These are phyloP conservation scores for Boletus huronensis DNA, from an alignment of 768 basidiomycete genomes.

Conservation along the genomic window DNA sequence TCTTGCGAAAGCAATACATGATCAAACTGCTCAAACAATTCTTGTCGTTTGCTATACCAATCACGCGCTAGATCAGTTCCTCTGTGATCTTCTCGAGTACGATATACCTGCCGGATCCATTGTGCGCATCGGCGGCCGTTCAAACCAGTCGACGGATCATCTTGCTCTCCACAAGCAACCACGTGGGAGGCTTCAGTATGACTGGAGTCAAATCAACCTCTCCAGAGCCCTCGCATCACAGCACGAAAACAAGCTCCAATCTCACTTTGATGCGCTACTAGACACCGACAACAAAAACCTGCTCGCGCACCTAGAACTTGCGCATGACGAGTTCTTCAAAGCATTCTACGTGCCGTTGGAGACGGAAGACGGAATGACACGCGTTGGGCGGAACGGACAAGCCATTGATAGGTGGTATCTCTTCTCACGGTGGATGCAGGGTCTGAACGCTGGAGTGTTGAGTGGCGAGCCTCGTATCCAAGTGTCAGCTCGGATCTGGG, in stretches of 20 bases:
- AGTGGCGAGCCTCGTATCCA: slow-evolving; percentile 23
- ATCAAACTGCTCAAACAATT: slow-evolving; percentile 43
- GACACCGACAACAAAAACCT: slow-evolving; percentile 32
- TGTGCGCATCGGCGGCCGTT: slow-evolving; percentile 58
- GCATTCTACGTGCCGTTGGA: slow-evolving; percentile 43
- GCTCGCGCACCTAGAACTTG: slow-evolving; percentile 43
- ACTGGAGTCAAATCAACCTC: slow-evolving; percentile 15
- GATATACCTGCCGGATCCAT: slow-evolving; percentile 48
- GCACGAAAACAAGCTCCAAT: slow-evolving; percentile 30
- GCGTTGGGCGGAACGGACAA: slow-evolving; percentile 41
- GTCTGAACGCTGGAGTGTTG: slow-evolving; percentile 44
- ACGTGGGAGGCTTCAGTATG: not conserved
- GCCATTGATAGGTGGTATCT: slow-evolving; percentile 41
- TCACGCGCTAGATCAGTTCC: slow-evolving; percentile 68
- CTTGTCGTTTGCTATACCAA: slow-evolving; percentile 72
- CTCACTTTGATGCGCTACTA: not conserved
- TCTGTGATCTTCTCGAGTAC: slow-evolving; percentile 39
- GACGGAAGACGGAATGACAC: slow-evolving; percentile 41
- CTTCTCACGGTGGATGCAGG: slow-evolving; percentile 43
- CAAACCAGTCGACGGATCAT: slow-evolving; percentile 41
- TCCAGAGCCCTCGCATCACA: slow-evolving; percentile 29
- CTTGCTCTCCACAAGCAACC: slow-evolving; percentile 37
- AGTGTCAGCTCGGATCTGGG: slow-evolving; percentile 37
- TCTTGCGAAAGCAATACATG: slow-evolving; percentile 55
- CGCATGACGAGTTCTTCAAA: slow-evolving; percentile 38